Percentiles rank a stretch among this genome's conserved stretches.
Evolutionary conservation across 2,329 filamentous ascomycete species (phyloP).

Genomic region (Teratosphaeria viscida): DNA sequence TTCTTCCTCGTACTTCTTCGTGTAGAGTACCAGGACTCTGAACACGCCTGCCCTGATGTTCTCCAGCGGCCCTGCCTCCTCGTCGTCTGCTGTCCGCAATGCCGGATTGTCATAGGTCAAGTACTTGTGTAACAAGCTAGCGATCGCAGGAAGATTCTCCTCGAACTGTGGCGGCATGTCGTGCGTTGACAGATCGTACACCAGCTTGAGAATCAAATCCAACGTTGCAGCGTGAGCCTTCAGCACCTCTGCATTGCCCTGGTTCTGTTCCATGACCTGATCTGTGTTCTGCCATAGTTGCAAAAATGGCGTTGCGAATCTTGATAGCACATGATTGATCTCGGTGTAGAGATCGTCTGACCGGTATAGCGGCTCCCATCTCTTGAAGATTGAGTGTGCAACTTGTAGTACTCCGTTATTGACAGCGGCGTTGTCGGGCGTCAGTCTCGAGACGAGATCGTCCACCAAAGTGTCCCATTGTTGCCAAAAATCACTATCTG

Average conservation of each 20-base stretch:
- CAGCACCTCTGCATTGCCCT: slow-evolving; percentile 62
- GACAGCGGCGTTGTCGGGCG: slow-evolving; percentile 65
- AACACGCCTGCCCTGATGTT: slow-evolving; percentile 89
- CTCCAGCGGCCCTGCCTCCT: slow-evolving; percentile 74
- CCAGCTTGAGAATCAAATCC: slow-evolving; percentile 79
- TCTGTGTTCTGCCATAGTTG: slow-evolving; percentile 66
- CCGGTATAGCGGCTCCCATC: slow-evolving; percentile 88
- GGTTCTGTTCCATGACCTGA: slow-evolving; percentile 59
- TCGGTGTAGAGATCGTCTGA: slow-evolving; percentile 89
- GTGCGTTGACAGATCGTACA: slow-evolving; percentile 95
- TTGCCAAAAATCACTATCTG: slow-evolving; percentile 94
- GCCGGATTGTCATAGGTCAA: slow-evolving; percentile 78
- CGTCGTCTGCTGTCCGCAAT: slow-evolving; percentile 77
- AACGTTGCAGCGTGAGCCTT: slow-evolving; percentile 74
- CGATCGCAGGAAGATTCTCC: slow-evolving; percentile 69
- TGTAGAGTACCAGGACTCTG: slow-evolving; percentile 78
- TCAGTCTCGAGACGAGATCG: slow-evolving; percentile 82
- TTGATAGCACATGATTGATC: slow-evolving; percentile 86
- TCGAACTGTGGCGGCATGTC: slow-evolving; percentile 93
- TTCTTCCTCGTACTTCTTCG: slow-evolving; percentile 90
- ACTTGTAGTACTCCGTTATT: slow-evolving; percentile 95
- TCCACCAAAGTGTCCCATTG: slow-evolving; percentile 92
- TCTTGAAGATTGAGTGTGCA: slow-evolving; percentile 92
- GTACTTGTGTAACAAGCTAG: slow-evolving; percentile 80
- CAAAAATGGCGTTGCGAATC: slow-evolving; percentile 77